These are phyloP conservation scores for Gossypium bickii DNA, from an alignment of 345 rosid species.

Conservation along the genomic window DNA sequence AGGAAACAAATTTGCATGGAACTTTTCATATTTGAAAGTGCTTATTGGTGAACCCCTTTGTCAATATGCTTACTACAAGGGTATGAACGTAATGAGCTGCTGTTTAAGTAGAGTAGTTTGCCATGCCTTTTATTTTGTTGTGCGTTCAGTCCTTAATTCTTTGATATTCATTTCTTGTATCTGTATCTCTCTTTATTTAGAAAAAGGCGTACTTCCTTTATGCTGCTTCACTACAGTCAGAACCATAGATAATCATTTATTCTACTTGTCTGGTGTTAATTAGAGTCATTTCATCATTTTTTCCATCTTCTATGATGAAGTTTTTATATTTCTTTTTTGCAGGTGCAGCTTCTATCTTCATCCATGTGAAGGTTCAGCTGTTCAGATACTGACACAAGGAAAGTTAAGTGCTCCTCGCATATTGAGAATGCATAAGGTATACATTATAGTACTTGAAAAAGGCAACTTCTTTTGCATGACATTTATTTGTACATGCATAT, in stretches of 20 bases:
- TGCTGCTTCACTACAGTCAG: not conserved
- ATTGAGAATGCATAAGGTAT: constrained; percentile 94
- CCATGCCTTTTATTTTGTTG: not conserved
- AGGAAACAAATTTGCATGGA: not conserved
- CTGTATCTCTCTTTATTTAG: not conserved
- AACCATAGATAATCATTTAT: not conserved
- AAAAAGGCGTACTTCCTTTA: not conserved
- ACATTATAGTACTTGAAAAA: constrained; percentile 10
- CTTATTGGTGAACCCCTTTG: not conserved
- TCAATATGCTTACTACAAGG: not conserved
- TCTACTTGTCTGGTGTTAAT: not conserved
- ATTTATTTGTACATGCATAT: not conserved
- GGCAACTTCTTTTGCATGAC: not conserved
- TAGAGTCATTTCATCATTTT: not conserved
- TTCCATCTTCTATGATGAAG: not conserved
- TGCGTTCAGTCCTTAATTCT: not conserved
- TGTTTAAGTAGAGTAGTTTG: not conserved
- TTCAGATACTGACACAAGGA: constrained; percentile 89
- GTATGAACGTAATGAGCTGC: not conserved
- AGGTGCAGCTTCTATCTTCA: constrained; percentile 98
- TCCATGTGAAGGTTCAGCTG: constrained; percentile 82
- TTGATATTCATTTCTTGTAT: not conserved
- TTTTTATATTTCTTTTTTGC: constrained; percentile 23
- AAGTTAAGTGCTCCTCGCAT: constrained; percentile 98
- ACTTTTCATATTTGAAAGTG: not conserved